A percentile compares a stretch with the other conserved stretches of the same genome.
phyloP scores from a whole-genome alignment of 495 filamentous ascomycete species.

The Hypoxylon fuscum region DNA sequence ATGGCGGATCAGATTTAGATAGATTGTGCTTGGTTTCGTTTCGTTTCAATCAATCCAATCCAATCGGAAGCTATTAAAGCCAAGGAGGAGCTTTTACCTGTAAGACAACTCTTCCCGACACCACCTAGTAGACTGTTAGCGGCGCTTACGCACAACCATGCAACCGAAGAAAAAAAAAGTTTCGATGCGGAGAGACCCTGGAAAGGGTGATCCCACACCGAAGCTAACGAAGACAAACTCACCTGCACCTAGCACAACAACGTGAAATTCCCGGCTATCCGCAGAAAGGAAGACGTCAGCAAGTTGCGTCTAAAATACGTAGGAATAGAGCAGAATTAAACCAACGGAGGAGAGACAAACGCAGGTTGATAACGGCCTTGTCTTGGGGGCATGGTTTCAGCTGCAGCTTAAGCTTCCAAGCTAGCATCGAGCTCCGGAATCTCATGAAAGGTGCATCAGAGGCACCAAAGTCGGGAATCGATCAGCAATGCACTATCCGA shows the following conservation, averaged over 20 bases:
- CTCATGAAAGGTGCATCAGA: conserved; percentile 36
- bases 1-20: conserved; percentile 16
- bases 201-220: conserved; percentile 9
- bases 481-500: conserved; percentile 19
- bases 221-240: conserved; percentile 41
- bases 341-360: conserved; percentile 25
- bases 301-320: conserved; percentile 2
- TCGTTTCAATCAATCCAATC: conserved; percentile 33
- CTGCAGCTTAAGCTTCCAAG: conserved; percentile 34
- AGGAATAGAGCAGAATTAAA: background rate
- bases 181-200: conserved; percentile 9
- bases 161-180: conserved; percentile 8
- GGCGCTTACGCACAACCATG: conserved; percentile 40
- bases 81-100: conserved; percentile 67
- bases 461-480: conserved; percentile 17
- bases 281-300: conserved; percentile 32
- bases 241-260: conserved; percentile 91
- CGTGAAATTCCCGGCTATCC: conserved; percentile 82
- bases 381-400: conserved; percentile 39
- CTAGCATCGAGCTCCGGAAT: conserved; percentile 33
- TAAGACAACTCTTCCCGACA: conserved; percentile 97
- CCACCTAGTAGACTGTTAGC: conserved; percentile 69
- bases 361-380: conserved; percentile 36
- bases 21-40: conserved; percentile 22
- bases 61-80: conserved; percentile 26